Base-by-base conservation (phyloP, 306 rosid species). In the Sphenostylis stenocarpa region DNA sequence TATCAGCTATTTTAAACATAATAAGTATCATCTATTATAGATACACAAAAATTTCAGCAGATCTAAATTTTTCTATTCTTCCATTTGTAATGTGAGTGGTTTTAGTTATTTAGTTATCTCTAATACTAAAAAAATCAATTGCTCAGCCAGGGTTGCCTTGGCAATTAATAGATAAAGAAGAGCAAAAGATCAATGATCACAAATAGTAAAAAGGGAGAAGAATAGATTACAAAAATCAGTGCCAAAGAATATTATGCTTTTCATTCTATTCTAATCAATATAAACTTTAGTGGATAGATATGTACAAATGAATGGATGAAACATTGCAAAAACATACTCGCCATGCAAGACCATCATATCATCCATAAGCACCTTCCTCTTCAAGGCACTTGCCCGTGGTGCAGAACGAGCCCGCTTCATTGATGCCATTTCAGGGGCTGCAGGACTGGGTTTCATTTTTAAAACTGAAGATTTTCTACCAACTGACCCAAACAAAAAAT, bases 261-360 rank as follows among this genome's bases (percentile, higher is more conserved):
- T 58, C 52, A 34, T 39, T 62, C 60, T 24, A 70, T 52, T 55
- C 20, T 48, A 45, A 63, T 39, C 45, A 69, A 56, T 34, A 68
- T 48, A 48, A 52, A 62, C 55, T 15, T 28, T 61, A 62, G 47
- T 28, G 67, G 33, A 67, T 19, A 8, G 16, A 31, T 21, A 5
- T 3, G 66, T 13, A 47, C 48, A 72, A 77, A 47, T 47, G 61
- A 81, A 72, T 57, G 38, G 71, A 39, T 47, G 63, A 75, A 65
- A 62, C 71, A 77, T 31, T 21, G 48, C 72, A 77, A 79, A 34
- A 73, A 93, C 99, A 81, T 93, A 96, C 99, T 96, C 99, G 88
- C 99, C 99, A 75, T 96, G 94, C 87, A 96, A 83, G 83, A 96
- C 98, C 99, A 96, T 96, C 77, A 84, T 84, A 73, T 91, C 98